Conservation (phyloP, 257 asterid species). For the Linderniella brevidens region DNA sequence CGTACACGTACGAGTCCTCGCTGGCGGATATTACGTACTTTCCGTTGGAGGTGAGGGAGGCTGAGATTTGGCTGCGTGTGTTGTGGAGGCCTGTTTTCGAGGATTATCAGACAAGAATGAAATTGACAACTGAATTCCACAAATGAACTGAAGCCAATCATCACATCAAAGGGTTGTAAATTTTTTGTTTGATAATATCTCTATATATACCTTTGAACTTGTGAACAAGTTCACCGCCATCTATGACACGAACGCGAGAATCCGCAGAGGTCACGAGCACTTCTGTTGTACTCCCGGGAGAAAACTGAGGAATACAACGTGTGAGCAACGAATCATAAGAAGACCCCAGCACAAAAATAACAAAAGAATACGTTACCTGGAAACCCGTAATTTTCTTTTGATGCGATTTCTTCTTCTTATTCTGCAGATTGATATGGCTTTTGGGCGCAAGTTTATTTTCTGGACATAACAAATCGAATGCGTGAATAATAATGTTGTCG, state of each 20-base stretch:
- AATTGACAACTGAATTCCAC: neutral
- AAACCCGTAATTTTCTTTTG: constrained; percentile 97
- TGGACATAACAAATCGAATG: constrained; percentile 11
- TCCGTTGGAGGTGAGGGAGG: constrained; percentile 73
- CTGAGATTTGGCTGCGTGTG: constrained; percentile 84
- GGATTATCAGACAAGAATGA: neutral
- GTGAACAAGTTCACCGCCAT: constrained; percentile 81
- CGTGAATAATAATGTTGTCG: too few species aligned
- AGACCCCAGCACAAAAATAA: too few species aligned
- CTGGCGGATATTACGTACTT: constrained; percentile 81
- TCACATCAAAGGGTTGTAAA: too few species aligned
- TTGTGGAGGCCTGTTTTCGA: constrained; percentile 59
- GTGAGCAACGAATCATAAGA: constrained; percentile 1
- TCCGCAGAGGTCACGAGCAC: constrained; percentile 92
- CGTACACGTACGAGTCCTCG: constrained; percentile 80
- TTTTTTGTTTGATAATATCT: neutral
- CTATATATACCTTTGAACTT: constrained; percentile 67
- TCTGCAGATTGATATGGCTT: constrained; percentile 74
- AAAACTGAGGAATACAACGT: constrained; percentile 37
- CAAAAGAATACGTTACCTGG: constrained; percentile 35
- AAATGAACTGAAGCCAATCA: too few species aligned
- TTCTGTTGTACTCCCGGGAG: constrained; percentile 90
- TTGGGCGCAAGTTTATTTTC: constrained; percentile 71
- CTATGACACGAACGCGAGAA: constrained; percentile 76
- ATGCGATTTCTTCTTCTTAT: constrained; percentile 82